phyloP scores from a whole-genome alignment of 2,329 filamentous ascomycete genomes.

The Botrytis fabae region DNA sequence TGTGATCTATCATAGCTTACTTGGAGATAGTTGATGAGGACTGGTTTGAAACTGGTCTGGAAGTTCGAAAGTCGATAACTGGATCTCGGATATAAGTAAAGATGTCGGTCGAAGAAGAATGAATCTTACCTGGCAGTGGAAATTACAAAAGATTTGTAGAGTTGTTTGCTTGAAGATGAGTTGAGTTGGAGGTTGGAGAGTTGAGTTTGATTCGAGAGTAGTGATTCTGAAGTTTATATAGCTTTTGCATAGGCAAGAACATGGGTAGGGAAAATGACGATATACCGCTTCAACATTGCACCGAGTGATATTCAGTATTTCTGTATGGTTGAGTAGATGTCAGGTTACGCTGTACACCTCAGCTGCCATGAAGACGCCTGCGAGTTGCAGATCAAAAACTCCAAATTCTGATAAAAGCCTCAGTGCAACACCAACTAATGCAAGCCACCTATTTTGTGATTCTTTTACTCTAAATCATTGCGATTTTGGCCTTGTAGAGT shows the following conservation, averaged over 20 bases:
- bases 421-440: background rate
- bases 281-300: background rate
- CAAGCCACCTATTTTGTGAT: background rate
- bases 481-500: background rate
- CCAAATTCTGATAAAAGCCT: background rate
- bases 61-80: background rate
- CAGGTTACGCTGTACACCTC: background rate
- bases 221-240: conserved; percentile 18
- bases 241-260: conserved; percentile 2
- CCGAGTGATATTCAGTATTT: background rate
- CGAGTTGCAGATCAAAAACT: background rate
- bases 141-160: background rate
- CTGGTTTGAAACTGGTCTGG: background rate
- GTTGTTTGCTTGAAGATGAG: background rate
- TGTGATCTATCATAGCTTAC: background rate
- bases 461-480: background rate
- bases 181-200: conserved; percentile 1
- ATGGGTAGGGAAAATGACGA: background rate
- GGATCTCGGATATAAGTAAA: background rate
- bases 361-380: background rate
- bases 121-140: conserved; percentile 8
- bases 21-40: background rate
- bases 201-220: background rate
- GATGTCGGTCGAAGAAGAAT: background rate
- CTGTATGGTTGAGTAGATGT: background rate